Conservation (phyloP, 2,329 filamentous ascomycete species). For the Fusarium ramigenum region DNA sequence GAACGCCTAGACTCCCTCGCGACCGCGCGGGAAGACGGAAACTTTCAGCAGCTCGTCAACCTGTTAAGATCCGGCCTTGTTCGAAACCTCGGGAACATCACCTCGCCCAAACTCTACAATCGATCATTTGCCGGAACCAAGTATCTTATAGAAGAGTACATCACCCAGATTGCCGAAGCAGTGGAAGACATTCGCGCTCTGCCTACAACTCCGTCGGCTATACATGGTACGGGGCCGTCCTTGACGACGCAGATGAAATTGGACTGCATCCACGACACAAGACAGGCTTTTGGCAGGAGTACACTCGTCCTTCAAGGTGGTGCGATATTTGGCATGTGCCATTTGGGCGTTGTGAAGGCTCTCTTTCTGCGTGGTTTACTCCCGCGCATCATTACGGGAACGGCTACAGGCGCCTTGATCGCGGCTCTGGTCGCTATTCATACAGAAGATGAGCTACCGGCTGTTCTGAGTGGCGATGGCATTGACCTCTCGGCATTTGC, state of each 20-base stretch:
- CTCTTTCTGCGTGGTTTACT: conserved; percentile 82
- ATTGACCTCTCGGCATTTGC: conserved; percentile 87
- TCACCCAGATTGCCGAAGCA: conserved; percentile 82
- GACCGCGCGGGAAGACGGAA: conserved; percentile 73
- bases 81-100: conserved; percentile 92
- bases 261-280: conserved; percentile 85
- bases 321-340: conserved; percentile 89
- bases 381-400: conserved; percentile 90
- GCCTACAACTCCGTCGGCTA: conserved; percentile 61
- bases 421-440: conserved; percentile 89
- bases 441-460: conserved; percentile 83
- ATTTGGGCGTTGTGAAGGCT: conserved; percentile 90
- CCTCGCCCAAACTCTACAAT: conserved; percentile 82
- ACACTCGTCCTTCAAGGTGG: conserved; percentile 89
- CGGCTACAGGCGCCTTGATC: conserved; percentile 88
- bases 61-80: conserved; percentile 81
- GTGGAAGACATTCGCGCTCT: conserved; percentile 78
- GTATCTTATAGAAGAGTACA: conserved; percentile 89
- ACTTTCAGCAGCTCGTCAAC: conserved; percentile 80
- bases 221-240: conserved; percentile 49
- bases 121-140: conserved; percentile 90
- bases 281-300: conserved; percentile 87
- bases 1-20: conserved; percentile 78
- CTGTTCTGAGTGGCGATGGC: conserved; percentile 78
- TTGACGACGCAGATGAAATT: conserved; percentile 81